Base-by-base conservation (phyloP, 192 early-diverging fungal species). In the Coemansia nantahalensis region DNA sequence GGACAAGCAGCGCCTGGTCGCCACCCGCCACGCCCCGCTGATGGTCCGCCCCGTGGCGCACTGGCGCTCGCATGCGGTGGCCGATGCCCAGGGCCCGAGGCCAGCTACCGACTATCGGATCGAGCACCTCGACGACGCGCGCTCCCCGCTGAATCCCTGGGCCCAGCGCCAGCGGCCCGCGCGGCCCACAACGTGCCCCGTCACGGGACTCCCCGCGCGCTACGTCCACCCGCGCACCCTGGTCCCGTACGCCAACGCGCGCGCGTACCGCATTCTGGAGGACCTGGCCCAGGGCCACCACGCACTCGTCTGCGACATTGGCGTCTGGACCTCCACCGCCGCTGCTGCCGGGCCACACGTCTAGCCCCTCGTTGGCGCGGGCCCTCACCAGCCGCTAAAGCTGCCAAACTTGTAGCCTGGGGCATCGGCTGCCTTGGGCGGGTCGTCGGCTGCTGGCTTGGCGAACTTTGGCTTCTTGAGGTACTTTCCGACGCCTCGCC, bases 201-300 rank as follows among this genome's bases (percentile, higher is more conserved):
- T 75, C 2, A 75, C 71, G 2, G 71, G 71, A 2, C 47, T 63
- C 18, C 71, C 71, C 1, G 71, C 64, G 13, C 50, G 59, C 8
- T 75, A 75, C 43, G 55, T 75, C 33, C 71, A 75, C 21, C 71
- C 71, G 22, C 58, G 59, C 15, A 59, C 55, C 17, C 62, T 46
- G 21, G 56, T 75, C n/a, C 71, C 71, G 2, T 75, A 75, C 23
- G 58, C 71, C 26, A 67, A 75, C 33, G 32, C 53, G 14, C 59
- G 52, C 8, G 71, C 71, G 0, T 75, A 62, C 36, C 63, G 45
- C 8, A 52, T 75, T 4, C 51, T 75, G 18, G 71, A 75, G 22
- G 71, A 75, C 12, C 50, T 75, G 40, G 56, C 55, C 28, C 64
- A 51, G 4, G 71, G 64, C 37, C 53, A 56, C 39, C 56, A 75